Evolutionary conservation across 2,329 filamentous ascomycete genomes (phyloP).

Genomic region (Colletotrichum endophyticum): DNA sequence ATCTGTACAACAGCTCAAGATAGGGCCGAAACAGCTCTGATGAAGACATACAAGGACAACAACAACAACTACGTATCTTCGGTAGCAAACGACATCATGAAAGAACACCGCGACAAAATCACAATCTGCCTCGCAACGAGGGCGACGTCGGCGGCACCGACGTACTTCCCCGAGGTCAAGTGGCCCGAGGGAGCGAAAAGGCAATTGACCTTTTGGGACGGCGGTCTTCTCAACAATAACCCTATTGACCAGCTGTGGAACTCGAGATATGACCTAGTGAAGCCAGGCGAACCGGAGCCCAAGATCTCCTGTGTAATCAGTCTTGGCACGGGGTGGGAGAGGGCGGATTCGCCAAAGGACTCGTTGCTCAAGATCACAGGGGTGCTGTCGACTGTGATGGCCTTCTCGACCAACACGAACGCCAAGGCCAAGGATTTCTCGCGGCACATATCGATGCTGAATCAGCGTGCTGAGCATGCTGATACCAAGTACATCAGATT

Average conservation of each 20-base stretch:
- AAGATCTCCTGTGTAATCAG: not conserved
- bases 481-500: not conserved
- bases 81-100: not conserved
- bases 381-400: not conserved
- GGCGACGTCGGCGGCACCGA: not conserved
- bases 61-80: not conserved
- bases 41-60: not conserved
- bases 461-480: not conserved
- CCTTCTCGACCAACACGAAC: not conserved
- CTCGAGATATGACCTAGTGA: not conserved
- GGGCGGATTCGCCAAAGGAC: not conserved
- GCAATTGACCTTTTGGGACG: not conserved
- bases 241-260: not conserved
- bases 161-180: not conserved
- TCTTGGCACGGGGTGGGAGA: not conserved
- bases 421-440: not conserved
- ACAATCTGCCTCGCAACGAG: not conserved
- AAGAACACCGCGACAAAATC: not conserved
- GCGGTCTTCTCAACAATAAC: not conserved
- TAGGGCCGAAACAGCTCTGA: not conserved
- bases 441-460: not conserved
- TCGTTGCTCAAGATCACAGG: not conserved
- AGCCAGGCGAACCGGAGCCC: not conserved
- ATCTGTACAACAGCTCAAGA: not conserved
- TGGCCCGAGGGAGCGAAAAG: not conserved